Evolutionary conservation across 805 yeast species (phyloP), one percentile per base, ranked within the genome.

Genomic region (Saturnispora dispora): DNA sequence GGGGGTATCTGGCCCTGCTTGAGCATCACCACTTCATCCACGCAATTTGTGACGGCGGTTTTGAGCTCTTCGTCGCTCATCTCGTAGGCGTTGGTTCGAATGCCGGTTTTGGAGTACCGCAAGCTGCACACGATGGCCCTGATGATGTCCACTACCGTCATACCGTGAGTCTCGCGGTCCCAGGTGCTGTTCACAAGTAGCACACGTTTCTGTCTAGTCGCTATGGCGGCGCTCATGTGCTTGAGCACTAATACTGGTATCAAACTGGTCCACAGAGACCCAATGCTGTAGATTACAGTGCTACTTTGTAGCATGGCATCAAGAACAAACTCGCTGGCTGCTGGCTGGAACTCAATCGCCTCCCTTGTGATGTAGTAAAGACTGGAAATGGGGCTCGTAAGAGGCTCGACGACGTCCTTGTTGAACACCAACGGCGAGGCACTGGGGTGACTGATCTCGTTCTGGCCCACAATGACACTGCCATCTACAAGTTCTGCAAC

Each of bases 381-480:
- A 35, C 91, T 69, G 25, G 76, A 71, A 9, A 89, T 81, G 1
- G 95, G 90, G 0, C 93, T 78, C 5, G 81, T 72, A n/a, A 89
- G 72, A 0, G 91, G 88, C 1, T 71, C 71, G 33, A 71, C 71
- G 4, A 70, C 78, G 17, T 75, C 72, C 60, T 85, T 85, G 53
- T 78, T 75, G 63, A 87, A 85, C 60, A 80, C 83, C 35, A 89
- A 68, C 60, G 89, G 96, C 0, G 95, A 17, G 6, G 35, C 15
- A n/a, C 60, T 55, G 3, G 98, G 98, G 66, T 90, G 98, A 1
- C 96, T 88, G 10, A 90, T 90, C 62, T 89, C 96, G 3, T 91
- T 83, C 64, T 90, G 98, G 11, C 98, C 98, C 0, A 90, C 84
- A 35, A 90, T 82, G 2, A 84, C 71, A 4, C 76, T 71, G 2